Percentiles rank a stretch among this genome's conserved stretches.
These are phyloP conservation scores for Lactarius tabidus DNA, from an alignment of 768 basidiomycete genomes.

Conservation along the genomic window DNA sequence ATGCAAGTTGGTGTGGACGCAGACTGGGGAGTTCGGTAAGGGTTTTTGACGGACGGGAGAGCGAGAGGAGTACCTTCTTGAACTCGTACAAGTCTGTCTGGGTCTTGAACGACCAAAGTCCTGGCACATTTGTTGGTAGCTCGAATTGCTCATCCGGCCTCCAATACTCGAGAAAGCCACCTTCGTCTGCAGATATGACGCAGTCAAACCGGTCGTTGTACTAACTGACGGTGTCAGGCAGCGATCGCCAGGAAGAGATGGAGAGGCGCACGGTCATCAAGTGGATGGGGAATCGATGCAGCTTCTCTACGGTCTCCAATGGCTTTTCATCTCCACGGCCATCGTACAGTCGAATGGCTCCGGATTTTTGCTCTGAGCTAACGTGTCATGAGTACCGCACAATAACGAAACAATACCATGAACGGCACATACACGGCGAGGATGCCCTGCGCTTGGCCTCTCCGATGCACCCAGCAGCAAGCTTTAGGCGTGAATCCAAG, in stretches of 20 bases:
- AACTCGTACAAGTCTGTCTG: conserved; percentile 95
- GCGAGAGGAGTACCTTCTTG: conserved; percentile 67
- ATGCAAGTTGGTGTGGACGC: conserved; percentile 91
- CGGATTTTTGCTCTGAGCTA: conserved; percentile 75
- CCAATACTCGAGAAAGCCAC: conserved; percentile 97
- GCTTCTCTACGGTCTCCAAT: conserved; percentile 64
- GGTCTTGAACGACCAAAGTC: conserved; percentile 87
- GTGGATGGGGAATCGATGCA: conserved; percentile 89
- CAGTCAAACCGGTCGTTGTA: conserved; percentile 89
- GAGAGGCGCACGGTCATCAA: conserved; percentile 59
- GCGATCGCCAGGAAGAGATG: not conserved
- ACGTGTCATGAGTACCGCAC: conserved; percentile 24
- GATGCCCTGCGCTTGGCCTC: conserved; percentile 82
- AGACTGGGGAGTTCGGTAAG: conserved; percentile 46
- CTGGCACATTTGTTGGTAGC: conserved; percentile 68
- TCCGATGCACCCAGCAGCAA: conserved; percentile 93
- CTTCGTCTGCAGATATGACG: conserved; percentile 91
- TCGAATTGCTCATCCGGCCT: conserved; percentile 85
- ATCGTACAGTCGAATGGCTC: conserved; percentile 85
- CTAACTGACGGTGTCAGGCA: conserved; percentile 38
- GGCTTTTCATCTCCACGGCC: conserved; percentile 81
- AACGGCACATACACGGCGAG: conserved; percentile 71
- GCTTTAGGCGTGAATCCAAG: conserved; percentile 80
- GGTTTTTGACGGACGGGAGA: not conserved
- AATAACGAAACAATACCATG: not conserved